phyloP scores from a whole-genome alignment of 164 flowering plant species.

The Litsea cubeba region DNA sequence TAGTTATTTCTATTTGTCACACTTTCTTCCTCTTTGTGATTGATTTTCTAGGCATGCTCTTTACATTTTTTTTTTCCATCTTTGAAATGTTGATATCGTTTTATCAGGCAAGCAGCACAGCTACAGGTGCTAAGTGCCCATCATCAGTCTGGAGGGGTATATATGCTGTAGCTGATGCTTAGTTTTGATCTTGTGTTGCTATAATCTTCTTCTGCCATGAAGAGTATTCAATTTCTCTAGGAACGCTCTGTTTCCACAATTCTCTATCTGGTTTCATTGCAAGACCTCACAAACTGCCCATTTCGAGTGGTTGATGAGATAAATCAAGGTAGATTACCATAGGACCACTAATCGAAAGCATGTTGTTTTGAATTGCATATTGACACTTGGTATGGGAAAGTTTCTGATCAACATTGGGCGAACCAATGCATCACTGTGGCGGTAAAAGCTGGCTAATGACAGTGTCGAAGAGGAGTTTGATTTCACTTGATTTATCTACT shows the following conservation, averaged over 20 bases:
- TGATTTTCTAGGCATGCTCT: background rate
- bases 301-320: constrained; percentile 98
- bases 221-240: constrained; percentile 26
- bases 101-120: constrained; percentile 73
- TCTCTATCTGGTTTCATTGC: constrained; percentile 93
- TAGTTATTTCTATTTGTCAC: background rate
- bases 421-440: too few relatives aligned
- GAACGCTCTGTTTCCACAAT: constrained; percentile 97
- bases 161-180: background rate
- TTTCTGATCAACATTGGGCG: background rate
- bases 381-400: background rate
- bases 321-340: constrained; percentile 68
- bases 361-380: background rate
- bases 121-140: constrained; percentile 36
- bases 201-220: background rate
- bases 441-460: too few relatives aligned
- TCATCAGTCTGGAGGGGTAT: constrained; percentile 94
- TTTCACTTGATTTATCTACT: too few relatives aligned
- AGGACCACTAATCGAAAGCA: background rate
- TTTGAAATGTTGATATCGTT: background rate
- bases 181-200: too few relatives aligned
- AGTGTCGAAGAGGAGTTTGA: too few relatives aligned
- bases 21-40: background rate
- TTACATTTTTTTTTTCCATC: background rate
- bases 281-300: constrained; percentile 94